Evolutionary conservation across 306 rosid genomes (phyloP), one percentile per base, ranked within the genome.

Genomic region (Quillaja saponaria): DNA sequence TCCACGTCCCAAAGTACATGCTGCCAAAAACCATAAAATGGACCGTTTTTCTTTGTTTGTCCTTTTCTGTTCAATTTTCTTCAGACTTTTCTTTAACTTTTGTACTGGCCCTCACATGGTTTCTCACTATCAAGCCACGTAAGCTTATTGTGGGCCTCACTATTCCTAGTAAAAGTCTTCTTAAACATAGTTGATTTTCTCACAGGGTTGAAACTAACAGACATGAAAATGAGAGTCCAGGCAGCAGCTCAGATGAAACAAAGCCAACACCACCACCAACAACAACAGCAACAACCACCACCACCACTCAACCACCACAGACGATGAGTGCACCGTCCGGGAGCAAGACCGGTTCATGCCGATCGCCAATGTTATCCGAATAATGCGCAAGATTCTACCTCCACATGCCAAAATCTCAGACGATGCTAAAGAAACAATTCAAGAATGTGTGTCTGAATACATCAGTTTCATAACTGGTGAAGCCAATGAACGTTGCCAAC

Each of bases 281-380:
- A 28, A 15, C 28, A 58, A 65, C 59, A 49, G 8, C 68, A n/a
- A n/a, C n/a, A n/a, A n/a, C n/a, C n/a, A n/a, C n/a, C n/a, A n/a
- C 58, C 58, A 12, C 12, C 63, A 1, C n/a, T 10, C 68, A 25
- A n/a, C 59, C 13, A n/a, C 33, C 1, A 88, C 71, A 2, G 85
- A 84, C 5, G 79, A 53, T 9, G 95, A 84, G 16, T 89, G 96
- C 82, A 84, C 49, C 3, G 91, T 89, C 42, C 69, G 95, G 31
- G 96, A 89, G 71, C 96, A 89, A 69, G 96, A 89, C 76, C 73
- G 95, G 34, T 89, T 83, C 84, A 89, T 91, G 96, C 97, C 97
- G 4, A 91, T 91, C 2, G 97, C 96, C 6, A 91, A 91, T 25
- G 95, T 91, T 71, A 86, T 80, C n/a, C 70, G 97, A 62, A 81